Base-by-base conservation (phyloP, 1,284 basidiomycete species). In the Lignosus rhinocerotis region DNA sequence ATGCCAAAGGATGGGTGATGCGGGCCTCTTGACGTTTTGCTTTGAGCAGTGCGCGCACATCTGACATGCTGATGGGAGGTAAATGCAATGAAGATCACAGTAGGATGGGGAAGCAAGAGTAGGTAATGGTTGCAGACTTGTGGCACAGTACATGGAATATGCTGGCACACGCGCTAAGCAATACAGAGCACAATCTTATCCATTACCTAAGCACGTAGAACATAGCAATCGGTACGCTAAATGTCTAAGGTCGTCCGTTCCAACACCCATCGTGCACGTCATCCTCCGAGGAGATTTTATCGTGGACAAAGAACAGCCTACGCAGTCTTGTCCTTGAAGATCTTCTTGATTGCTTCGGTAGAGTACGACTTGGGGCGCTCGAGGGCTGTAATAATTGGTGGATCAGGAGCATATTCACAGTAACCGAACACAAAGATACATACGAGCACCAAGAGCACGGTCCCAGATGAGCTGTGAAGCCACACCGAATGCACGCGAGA, bases 381-480 rank as follows among this genome's bases (percentile, higher is more conserved):
- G 46, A 94, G 83, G 65, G 92, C 88, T 90, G 60, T 6, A 63
- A 60, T 14, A 9, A 51, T 25, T 16, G 46, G 25, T 9, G 41
- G 39, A 53, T 55, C 21, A 68, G 61, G 43, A 2, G n/a, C 12
- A 54, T 5, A 32, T 38, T 19, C 16, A 19, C 44, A 51, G 8
- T 49, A 41, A 6, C 1, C 7, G 1, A 12, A 25, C 16, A 25
- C 33, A 42, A 2, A 39, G 2, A 41, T 48, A 6, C 63, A 52
- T 34, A 90, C 88, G 91, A 76, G 93, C 90, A 78, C 94, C 94
- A 69, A 96, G 90, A 45, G 93, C 95, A 76, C 96, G 93, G 76
- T 97, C 95, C 93, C 94, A 97, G 71, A 94, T 93, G 67, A 94
- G 82, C 73, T 94, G 93, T 44, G 93, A 87, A 56, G 88, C 85